phyloP scores from a whole-genome alignment of 768 basidiomycete species.

The Aureoboletus auriporus region DNA sequence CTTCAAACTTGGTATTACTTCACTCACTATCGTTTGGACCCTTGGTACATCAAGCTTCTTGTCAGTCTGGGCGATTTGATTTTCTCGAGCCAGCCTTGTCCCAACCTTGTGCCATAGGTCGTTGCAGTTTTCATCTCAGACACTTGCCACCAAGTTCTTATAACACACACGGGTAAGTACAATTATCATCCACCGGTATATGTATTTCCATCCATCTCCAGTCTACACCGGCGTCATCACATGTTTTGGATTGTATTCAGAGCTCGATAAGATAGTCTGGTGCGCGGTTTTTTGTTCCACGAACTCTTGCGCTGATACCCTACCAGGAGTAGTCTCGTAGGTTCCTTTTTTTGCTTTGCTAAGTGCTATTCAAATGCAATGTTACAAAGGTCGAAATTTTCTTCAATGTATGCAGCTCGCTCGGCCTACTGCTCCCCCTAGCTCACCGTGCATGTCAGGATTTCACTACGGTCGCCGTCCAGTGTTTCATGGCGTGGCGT shows the following conservation, averaged over 20 bases:
- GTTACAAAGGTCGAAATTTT: conserved; percentile 41
- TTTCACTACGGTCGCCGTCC: conserved; percentile 48
- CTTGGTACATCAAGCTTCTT: conserved; percentile 43
- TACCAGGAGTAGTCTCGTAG: conserved; percentile 21
- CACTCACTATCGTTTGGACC: conserved; percentile 44
- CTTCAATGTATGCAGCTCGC: conserved; percentile 36
- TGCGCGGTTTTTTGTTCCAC: conserved; percentile 19
- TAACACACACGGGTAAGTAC: conserved; percentile 45
- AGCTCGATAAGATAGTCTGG: conserved; percentile 38
- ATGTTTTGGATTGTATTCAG: conserved; percentile 30
- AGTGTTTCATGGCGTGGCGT: conserved; percentile 49
- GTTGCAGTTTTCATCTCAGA: conserved; percentile 46
- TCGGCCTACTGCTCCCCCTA: neutral
- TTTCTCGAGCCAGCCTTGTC: neutral
- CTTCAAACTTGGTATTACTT: conserved; percentile 56
- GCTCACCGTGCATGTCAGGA: conserved; percentile 15
- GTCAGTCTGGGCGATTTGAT: conserved; percentile 28
- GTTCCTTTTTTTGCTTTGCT: conserved; percentile 1
- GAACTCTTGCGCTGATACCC: neutral
- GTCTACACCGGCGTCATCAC: conserved; percentile 47
- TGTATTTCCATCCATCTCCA: conserved; percentile 15
- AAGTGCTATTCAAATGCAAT: conserved; percentile 4
- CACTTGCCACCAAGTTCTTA: conserved; percentile 49
- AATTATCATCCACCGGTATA: neutral
- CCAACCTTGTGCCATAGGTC: conserved; percentile 35